Conservation (phyloP, 305 asterid genomes). For the Solanum hybrid region DNA sequence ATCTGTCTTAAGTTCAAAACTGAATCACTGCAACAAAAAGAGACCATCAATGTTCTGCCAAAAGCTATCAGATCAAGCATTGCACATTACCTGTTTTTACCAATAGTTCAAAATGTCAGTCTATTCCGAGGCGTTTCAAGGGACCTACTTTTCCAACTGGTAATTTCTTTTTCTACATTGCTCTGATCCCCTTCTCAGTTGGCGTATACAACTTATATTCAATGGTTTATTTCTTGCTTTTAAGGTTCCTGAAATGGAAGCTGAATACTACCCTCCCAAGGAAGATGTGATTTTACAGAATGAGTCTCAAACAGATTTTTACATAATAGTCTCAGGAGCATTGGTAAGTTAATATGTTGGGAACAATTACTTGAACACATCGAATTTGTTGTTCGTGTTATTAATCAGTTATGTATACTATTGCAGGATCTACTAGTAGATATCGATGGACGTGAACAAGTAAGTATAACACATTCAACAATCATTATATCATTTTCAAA, state of each 20-base stretch:
- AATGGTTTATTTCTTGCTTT: neutral
- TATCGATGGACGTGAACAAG: conserved; percentile 57
- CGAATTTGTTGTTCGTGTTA: neutral
- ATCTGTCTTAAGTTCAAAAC: conserved; percentile 77
- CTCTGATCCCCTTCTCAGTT: neutral
- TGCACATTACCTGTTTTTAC: conserved; percentile 60
- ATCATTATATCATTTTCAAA: neutral
- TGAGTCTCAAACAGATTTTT: conserved; percentile 66
- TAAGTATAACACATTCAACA: conserved; percentile 14
- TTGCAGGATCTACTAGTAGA: conserved; percentile 49
- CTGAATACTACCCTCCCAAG: conserved; percentile 76
- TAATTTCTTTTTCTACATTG: conserved; percentile 12
- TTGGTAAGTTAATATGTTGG: conserved; percentile 38
- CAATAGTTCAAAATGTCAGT: conserved; percentile 40
- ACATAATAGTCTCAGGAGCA: conserved; percentile 68
- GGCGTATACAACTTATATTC: neutral
- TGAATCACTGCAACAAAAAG: conserved; percentile 71
- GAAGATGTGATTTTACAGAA: conserved; percentile 74
- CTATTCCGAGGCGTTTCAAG: conserved; percentile 70
- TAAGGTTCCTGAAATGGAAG: conserved; percentile 87
- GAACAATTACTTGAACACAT: neutral
- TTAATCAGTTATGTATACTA: neutral
- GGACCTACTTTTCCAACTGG: conserved; percentile 75
- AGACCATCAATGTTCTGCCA: conserved; percentile 54
- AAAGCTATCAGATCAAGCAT: conserved; percentile 72